Percentiles rank a stretch among this genome's conserved stretches.
Conservation (phyloP, 176 grass and related monocot species). For the Leersia perrieri region DNA sequence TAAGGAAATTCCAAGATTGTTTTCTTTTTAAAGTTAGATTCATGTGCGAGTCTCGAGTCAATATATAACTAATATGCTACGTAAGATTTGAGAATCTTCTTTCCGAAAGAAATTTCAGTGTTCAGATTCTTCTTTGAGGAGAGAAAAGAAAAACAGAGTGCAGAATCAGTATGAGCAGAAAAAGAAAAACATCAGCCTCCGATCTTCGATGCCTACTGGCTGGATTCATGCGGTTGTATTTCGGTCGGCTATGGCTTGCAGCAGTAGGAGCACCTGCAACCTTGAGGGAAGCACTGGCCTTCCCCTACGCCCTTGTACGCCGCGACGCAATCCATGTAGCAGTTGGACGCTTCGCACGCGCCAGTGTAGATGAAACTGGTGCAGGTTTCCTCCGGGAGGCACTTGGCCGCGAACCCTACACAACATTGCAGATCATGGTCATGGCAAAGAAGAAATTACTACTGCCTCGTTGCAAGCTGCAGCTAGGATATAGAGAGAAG, state of each 20-base stretch:
- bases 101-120: no score
- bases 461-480: not conserved
- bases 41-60: not conserved
- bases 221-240: not conserved
- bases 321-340: not conserved
- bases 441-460: not conserved
- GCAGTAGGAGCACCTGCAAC: not conserved
- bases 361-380: not conserved
- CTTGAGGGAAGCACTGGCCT: conserved; percentile 10
- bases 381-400: not conserved
- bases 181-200: not conserved
- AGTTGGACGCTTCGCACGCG: not conserved
- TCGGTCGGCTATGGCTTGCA: not conserved
- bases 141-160: not conserved
- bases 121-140: not conserved
- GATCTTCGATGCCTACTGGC: not conserved
- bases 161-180: not conserved
- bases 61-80: not conserved
- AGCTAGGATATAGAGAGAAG: not conserved
- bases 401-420: not conserved
- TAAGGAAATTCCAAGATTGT: no score
- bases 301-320: not conserved
- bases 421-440: not conserved
- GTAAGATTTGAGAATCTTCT: not conserved
- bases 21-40: no score